Percentiles rank a stretch among this genome's conserved stretches.
Evolutionary conservation across 352 stramenopile genomes (phyloP).

Genomic region (Globisporangium echinulatum): DNA sequence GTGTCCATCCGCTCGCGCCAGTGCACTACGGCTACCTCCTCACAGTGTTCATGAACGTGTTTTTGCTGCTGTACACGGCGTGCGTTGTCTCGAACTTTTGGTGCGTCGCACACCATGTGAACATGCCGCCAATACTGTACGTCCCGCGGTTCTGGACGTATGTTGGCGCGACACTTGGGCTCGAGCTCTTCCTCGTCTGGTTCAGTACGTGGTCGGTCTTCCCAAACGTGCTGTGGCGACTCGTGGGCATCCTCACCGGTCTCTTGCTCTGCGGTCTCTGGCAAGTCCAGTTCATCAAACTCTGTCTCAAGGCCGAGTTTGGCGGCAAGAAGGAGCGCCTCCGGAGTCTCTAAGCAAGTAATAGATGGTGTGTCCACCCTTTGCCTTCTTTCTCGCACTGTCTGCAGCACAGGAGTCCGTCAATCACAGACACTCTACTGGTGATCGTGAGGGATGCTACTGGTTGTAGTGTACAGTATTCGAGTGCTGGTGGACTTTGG

Average conservation of each 20-base stretch:
- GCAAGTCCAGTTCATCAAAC: conserved; percentile 68
- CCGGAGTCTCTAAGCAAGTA: conserved; percentile 43
- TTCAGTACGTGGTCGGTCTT: conserved; percentile 78
- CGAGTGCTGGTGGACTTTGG: too few species aligned
- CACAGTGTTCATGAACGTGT: conserved; percentile 75
- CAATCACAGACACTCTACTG: background rate
- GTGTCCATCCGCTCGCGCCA: conserved; percentile 63
- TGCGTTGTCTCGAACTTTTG: conserved; percentile 82
- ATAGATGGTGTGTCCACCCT: too few species aligned
- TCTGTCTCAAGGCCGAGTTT: conserved; percentile 64
- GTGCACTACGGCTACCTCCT: conserved; percentile 72
- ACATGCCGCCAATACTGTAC: conserved; percentile 69
- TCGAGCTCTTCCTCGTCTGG: conserved; percentile 71
- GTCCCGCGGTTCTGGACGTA: conserved; percentile 67
- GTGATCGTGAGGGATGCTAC: too few species aligned
- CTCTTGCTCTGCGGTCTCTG: conserved; percentile 50
- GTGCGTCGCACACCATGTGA: conserved; percentile 36
- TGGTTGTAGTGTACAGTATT: too few species aligned
- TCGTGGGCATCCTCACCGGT: conserved; percentile 50
- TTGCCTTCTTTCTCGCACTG: too few species aligned
- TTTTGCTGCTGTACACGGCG: conserved; percentile 67
- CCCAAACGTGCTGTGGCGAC: conserved; percentile 64
- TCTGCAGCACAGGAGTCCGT: background rate
- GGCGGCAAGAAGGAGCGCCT: conserved; percentile 74
- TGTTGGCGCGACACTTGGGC: conserved; percentile 30